Evolutionary conservation across 2,329 filamentous ascomycete species (phyloP).

Genomic region (Thielaviopsis cerberus): DNA sequence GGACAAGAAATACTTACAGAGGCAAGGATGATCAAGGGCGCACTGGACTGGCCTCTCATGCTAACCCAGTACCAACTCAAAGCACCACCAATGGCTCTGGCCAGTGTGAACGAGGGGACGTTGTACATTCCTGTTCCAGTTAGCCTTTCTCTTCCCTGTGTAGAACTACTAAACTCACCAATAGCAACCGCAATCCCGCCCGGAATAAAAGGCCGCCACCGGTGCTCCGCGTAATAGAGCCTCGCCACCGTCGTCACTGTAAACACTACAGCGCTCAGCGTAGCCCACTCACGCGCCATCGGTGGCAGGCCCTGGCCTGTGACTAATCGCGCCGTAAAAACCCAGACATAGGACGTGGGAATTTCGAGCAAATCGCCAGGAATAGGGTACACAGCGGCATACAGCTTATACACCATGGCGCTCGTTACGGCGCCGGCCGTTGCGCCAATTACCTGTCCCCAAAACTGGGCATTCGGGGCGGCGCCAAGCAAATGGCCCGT

Average conservation of each 20-base stretch:
- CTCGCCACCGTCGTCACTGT: conserved; percentile 50
- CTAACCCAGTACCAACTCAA: conserved; percentile 59
- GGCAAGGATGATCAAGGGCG: conserved; percentile 75
- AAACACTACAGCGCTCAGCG: conserved; percentile 58
- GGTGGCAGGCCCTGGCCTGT: conserved; percentile 74
- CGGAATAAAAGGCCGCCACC: conserved; percentile 62
- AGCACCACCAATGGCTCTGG: conserved; percentile 62
- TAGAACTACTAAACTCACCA: conserved; percentile 28
- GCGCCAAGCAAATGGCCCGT: conserved; percentile 86
- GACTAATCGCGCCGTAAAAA: conserved; percentile 84
- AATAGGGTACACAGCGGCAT: conserved; percentile 70
- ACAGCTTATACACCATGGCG: conserved; percentile 73
- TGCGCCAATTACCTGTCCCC: conserved; percentile 82
- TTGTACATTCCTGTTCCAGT: conserved; percentile 69
- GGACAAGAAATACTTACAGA: conserved; percentile 27
- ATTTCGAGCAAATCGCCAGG: conserved; percentile 83
- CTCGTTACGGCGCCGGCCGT: conserved; percentile 71
- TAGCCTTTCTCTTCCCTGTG: not conserved
- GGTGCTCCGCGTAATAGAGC: conserved; percentile 34
- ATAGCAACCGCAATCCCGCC: conserved; percentile 93
- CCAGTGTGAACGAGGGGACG: conserved; percentile 84
- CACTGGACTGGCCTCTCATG: conserved; percentile 36
- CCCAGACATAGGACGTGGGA: conserved; percentile 90
- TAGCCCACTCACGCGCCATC: conserved; percentile 66
- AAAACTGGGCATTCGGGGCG: conserved; percentile 87